Evolutionary conservation across 768 basidiomycete genomes (phyloP).

Genomic region (Phaeotremella fagi): DNA sequence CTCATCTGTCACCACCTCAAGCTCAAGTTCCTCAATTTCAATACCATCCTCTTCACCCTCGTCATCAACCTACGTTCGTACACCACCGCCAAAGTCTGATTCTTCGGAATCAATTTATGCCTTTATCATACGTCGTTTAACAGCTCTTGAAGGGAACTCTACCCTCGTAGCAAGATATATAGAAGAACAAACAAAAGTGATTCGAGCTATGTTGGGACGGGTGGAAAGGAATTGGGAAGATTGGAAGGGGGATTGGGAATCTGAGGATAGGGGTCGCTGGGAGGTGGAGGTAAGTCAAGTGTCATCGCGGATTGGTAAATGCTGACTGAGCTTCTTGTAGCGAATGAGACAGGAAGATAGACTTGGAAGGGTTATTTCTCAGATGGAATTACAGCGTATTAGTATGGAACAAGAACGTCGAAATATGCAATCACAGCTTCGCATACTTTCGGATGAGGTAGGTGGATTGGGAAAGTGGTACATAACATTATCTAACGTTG

Average conservation of each 20-base stretch:
- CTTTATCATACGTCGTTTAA: slow-evolving; percentile 89
- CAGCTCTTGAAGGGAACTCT: slow-evolving; percentile 77
- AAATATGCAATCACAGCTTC: slow-evolving; percentile 65
- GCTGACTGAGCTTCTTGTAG: slow-evolving; percentile 5
- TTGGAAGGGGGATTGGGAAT: slow-evolving; percentile 28
- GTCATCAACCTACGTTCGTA: slow-evolving; percentile 12
- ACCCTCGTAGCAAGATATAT: slow-evolving; percentile 79
- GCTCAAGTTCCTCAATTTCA: not conserved
- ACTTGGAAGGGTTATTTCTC: slow-evolving; percentile 70
- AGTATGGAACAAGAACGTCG: slow-evolving; percentile 67
- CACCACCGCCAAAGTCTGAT: slow-evolving; percentile 25
- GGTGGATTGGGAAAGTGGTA: slow-evolving; percentile 5
- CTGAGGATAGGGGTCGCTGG: slow-evolving; percentile 27
- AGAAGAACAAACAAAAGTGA: slow-evolving; percentile 75
- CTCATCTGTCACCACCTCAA: not conserved
- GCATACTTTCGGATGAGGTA: slow-evolving; percentile 77
- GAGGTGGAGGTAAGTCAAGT: slow-evolving; percentile 34
- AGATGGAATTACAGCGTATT: slow-evolving; percentile 54
- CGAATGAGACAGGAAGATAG: slow-evolving; percentile 49
- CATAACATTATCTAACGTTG: not conserved
- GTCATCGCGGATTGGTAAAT: slow-evolving; percentile 2
- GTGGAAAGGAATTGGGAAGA: slow-evolving; percentile 33
- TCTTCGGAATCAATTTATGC: slow-evolving; percentile 82
- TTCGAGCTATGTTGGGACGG: slow-evolving; percentile 64
- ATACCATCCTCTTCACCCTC: slow-evolving; percentile 1